Percentiles rank a stretch among this genome's conserved stretches.
Conservation (phyloP, 257 asterid genomes). For the Paulownia fortunei region DNA sequence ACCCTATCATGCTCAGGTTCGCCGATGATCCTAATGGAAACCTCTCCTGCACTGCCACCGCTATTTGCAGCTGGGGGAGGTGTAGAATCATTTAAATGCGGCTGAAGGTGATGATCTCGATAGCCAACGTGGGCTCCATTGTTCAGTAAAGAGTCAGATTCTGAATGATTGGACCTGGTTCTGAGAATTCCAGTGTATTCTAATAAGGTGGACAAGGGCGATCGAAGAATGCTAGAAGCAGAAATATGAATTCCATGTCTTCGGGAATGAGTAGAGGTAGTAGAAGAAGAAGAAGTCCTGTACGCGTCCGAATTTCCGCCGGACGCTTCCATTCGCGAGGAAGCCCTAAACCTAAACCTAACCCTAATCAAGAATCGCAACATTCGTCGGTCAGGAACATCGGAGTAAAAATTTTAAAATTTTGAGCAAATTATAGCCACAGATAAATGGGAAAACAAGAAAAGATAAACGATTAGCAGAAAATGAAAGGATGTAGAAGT, state of each 20-base stretch:
- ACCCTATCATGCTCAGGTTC: slow-evolving; percentile 60
- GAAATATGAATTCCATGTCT: slow-evolving; percentile 60
- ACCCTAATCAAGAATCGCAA: slow-evolving; percentile 42
- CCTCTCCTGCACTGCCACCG: slow-evolving; percentile 58
- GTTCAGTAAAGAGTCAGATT: slow-evolving; percentile 45
- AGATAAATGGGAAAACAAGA: not conserved
- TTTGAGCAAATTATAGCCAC: not conserved
- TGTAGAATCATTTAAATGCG: slow-evolving; percentile 41
- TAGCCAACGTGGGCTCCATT: slow-evolving; percentile 37
- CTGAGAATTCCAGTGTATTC: slow-evolving; percentile 72
- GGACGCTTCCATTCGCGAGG: slow-evolving; percentile 78
- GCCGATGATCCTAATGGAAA: slow-evolving; percentile 75
- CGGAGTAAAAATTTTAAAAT: no score
- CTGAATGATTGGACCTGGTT: slow-evolving; percentile 50
- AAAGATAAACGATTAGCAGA: not conserved
- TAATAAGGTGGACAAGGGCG: slow-evolving; percentile 71
- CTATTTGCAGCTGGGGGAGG: slow-evolving; percentile 37
- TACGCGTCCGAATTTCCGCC: slow-evolving; percentile 70
- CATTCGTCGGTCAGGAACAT: slow-evolving; percentile 6
- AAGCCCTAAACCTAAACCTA: slow-evolving; percentile 64
- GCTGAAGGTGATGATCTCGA: slow-evolving; percentile 45
- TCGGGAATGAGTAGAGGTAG: slow-evolving; percentile 45
- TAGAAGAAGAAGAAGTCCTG: slow-evolving; percentile 47
- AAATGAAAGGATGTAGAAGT: not conserved
- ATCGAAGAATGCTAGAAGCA: slow-evolving; percentile 62